Percentiles rank a stretch among this genome's conserved stretches.
phyloP scores from a whole-genome alignment of 352 stramenopile genomes.

The Halophytophthora polymorphica region DNA sequence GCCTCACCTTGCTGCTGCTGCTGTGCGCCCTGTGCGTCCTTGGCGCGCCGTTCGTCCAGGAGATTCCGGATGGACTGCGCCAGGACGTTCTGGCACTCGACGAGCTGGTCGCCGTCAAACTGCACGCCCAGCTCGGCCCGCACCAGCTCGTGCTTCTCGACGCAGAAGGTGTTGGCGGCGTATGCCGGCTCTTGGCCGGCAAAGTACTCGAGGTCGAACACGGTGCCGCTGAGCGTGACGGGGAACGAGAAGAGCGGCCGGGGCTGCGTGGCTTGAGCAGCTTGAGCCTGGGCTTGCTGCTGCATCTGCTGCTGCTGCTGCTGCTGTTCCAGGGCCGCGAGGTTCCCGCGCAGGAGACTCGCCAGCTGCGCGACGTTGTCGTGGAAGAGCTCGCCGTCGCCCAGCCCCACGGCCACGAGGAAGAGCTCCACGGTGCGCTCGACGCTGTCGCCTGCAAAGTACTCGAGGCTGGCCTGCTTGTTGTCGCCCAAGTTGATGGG shows the following conservation, averaged over 20 bases:
- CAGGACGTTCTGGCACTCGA: conserved; percentile 59
- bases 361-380: conserved; percentile 43
- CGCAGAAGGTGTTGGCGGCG: conserved; percentile 67
- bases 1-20: conserved; percentile 17
- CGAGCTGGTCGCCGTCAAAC: conserved; percentile 58
- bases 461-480: conserved; percentile 43
- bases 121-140: conserved; percentile 43
- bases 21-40: conserved; percentile 16
- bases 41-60: conserved; percentile 12
- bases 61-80: conserved; percentile 36
- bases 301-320: conserved; percentile 11
- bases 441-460: conserved; percentile 72
- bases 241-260: conserved; percentile 52
- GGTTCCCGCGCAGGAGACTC: conserved; percentile 30
- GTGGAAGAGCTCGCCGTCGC: conserved; percentile 35
- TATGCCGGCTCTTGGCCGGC: conserved; percentile 49
- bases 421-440: conserved; percentile 69
- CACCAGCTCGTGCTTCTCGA: conserved; percentile 64
- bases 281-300: conserved; percentile 5
- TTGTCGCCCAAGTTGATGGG: conserved; percentile 53
- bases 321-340: conserved; percentile 21
- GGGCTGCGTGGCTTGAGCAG: conserved; percentile 14
- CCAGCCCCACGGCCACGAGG: conserved; percentile 45
- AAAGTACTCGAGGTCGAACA: conserved; percentile 70
- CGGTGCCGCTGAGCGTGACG: conserved; percentile 47